Conservation (phyloP, 2,329 filamentous ascomycete genomes). For the Kalmusia sp. region DNA sequence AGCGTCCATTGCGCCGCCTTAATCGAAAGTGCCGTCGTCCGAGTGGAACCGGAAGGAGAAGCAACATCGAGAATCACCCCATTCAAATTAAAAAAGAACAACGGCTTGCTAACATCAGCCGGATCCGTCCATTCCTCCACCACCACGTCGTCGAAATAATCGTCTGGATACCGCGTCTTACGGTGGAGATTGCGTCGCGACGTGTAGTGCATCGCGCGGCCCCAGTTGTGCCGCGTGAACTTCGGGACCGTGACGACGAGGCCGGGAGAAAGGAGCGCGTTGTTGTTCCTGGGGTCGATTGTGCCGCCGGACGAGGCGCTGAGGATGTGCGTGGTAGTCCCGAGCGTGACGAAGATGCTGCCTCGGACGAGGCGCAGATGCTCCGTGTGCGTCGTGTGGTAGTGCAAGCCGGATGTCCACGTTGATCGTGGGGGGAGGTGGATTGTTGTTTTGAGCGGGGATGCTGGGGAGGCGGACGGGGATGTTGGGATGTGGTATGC, state of each 20-base stretch:
- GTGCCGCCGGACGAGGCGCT: constrained; percentile 17
- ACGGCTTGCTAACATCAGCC: constrained; percentile 52
- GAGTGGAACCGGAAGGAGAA: too few species aligned
- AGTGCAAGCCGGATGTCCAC: constrained; percentile 60
- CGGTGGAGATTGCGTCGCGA: background rate
- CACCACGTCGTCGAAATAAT: constrained; percentile 43
- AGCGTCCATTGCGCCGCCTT: constrained; percentile 8
- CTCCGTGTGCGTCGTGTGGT: constrained; percentile 57
- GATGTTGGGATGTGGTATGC: constrained; percentile 47
- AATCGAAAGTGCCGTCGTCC: too few species aligned
- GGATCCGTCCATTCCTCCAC: constrained; percentile 59
- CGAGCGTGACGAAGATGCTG: constrained; percentile 35
- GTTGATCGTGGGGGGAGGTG: constrained; percentile 52
- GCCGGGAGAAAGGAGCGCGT: constrained; percentile 2
- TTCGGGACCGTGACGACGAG: constrained; percentile 45
- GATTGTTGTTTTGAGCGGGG: constrained; percentile 47
- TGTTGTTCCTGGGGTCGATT: constrained; percentile 5
- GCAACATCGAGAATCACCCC: too few species aligned
- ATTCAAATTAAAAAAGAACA: constrained; percentile 61
- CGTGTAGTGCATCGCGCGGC: constrained; percentile 40
- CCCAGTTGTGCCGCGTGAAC: constrained; percentile 56
- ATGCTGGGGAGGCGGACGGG: constrained; percentile 13
- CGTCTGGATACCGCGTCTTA: constrained; percentile 6
- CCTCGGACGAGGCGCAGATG: constrained; percentile 54
- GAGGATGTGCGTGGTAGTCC: constrained; percentile 12